These are phyloP conservation scores for Rhodotorula babjevae DNA, from an alignment of 768 basidiomycete species.

Conservation along the genomic window DNA sequence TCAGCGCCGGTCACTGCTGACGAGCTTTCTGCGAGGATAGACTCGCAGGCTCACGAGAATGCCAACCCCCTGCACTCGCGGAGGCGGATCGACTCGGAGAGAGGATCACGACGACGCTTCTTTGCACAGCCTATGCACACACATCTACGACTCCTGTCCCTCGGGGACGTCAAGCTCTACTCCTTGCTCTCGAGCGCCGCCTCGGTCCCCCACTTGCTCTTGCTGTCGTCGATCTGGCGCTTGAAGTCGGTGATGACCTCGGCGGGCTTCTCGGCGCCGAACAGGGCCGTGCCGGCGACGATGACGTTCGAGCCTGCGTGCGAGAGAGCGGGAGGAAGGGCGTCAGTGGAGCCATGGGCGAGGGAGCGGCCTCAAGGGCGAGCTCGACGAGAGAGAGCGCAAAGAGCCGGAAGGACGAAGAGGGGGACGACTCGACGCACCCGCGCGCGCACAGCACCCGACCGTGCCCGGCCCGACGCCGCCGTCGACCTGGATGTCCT, in stretches of 20 bases:
- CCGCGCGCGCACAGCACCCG: slow-evolving; percentile 80
- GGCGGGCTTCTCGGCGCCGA: slow-evolving; percentile 71
- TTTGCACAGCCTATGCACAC: no score
- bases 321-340: no score
- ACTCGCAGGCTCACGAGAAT: no score
- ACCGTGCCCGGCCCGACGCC: slow-evolving; percentile 91
- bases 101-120: no score
- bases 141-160: no score
- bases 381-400: background rate
- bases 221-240: slow-evolving; percentile 61
- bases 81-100: no score
- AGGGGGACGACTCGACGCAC: slow-evolving; percentile 49
- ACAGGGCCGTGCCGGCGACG: slow-evolving; percentile 94
- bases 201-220: slow-evolving; percentile 26
- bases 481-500: slow-evolving; percentile 97
- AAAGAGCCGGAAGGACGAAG: background rate
- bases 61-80: no score
- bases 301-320: slow-evolving; percentile 87
- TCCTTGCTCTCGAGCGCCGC: background rate
- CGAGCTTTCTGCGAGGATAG: no score
- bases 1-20: no score
- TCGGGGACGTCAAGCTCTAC: background rate
- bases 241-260: slow-evolving; percentile 70
- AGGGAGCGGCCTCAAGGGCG: background rate
- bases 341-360: no score